Evolutionary conservation across 495 filamentous ascomycete species (phyloP), one percentile per base, ranked within the genome.

Genomic region (Annulohypoxylon maeteangense): DNA sequence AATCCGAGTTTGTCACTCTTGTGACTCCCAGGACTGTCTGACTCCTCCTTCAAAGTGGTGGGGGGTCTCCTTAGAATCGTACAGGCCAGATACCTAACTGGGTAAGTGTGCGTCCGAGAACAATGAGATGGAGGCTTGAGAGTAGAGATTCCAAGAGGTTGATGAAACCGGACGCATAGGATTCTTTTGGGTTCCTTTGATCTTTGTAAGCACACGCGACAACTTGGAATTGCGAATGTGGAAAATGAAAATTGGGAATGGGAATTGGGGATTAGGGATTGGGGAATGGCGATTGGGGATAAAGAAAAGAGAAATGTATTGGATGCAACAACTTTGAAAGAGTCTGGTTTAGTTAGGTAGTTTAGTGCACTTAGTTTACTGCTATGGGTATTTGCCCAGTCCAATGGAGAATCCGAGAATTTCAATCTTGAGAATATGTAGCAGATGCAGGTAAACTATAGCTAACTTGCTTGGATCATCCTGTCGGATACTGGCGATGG

Each of bases 171-270:
- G 12, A 23, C 20, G 22, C 18, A 48, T 23, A 38, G 11, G 34
- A 16, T 54, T 54, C 50, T 54, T 32, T n/a, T 8, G 50, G 50
- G 34, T 54, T 54, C 50, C 29, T 20, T 54, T 32, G 50, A 10
- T 20, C 50, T 34, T 54, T 50, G 45, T 50, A 50, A 50, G 45
- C 45, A 50, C 11, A 50, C 27, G 45, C 20, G 20, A 50, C 3
- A 14, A 50, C 12, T 50, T 31, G 3, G 4, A 14, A 40, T n/a
- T 40, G 11, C 36, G 3, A 40, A 14, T 14, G 8, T 36, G 32
- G 8, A 11, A 32, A 10, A 32, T 38, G 1, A 2, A 2, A 29
- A 29, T 29, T 29, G 27, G 3, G 27, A 29, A 29, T 29, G 27
- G 6, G 27, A 29, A 29, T 29, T 29, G 2, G 27, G 6, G 27